Percentiles rank a stretch among this genome's conserved stretches.
These are phyloP conservation scores for Neurospora sp. DNA, from an alignment of 2,329 filamentous ascomycete species.

Conservation along the genomic window DNA sequence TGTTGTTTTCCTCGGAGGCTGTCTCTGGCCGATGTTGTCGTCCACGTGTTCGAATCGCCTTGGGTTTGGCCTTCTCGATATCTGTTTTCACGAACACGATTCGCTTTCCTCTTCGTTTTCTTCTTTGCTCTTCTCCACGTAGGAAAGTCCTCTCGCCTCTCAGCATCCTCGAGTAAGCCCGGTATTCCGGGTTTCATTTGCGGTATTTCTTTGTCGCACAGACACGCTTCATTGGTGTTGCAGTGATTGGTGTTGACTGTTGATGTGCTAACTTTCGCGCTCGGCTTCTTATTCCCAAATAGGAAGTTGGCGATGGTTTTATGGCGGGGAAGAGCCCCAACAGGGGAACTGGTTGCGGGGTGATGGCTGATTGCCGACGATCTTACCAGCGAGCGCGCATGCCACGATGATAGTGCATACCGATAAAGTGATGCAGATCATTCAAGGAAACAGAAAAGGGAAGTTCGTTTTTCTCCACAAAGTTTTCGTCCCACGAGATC, in stretches of 20 bases:
- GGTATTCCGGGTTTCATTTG: neutral
- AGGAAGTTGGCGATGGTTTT: conserved; percentile 11
- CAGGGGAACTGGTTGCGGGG: neutral
- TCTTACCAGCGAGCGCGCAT: neutral
- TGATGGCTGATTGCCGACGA: neutral
- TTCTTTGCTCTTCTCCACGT: neutral
- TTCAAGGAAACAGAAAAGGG: neutral
- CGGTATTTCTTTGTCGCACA: neutral
- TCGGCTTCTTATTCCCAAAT: conserved; percentile 6
- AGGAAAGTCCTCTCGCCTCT: neutral
- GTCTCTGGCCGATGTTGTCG: neutral
- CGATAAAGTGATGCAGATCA: neutral
- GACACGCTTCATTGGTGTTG: neutral
- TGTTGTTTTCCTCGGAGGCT: neutral
- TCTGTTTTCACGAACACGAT: neutral
- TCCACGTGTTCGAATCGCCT: neutral
- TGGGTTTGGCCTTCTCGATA: neutral
- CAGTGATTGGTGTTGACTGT: conserved; percentile 8
- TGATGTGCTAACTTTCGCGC: conserved; percentile 1
- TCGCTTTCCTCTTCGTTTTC: neutral
- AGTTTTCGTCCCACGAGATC: neutral
- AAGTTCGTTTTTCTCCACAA: neutral
- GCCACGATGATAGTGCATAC: neutral
- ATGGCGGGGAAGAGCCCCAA: neutral
- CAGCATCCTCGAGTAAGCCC: neutral